Base-by-base conservation (phyloP, 208 protist species). In the Leishmania turanica region DNA sequence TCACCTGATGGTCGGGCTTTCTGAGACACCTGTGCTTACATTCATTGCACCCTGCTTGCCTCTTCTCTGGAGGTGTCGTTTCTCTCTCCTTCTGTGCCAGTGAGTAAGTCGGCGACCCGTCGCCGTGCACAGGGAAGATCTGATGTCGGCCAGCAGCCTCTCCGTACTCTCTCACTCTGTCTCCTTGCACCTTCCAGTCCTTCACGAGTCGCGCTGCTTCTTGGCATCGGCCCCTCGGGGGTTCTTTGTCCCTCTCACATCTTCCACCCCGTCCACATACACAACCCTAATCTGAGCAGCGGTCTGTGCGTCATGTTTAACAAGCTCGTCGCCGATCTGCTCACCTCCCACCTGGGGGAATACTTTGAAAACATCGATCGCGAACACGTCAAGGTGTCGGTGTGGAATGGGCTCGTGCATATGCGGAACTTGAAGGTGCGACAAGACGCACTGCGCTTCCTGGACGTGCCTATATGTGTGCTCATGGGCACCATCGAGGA, bases 321-420 rank as follows among this genome's bases (percentile, higher is more conserved):
- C 73, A 95, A 95, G 68, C 80, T 96, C 70, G 90, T 96, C 1
- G 91, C 93, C 1, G 87, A 90, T 17, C 73, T 96, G 6, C 82
- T 97, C 68, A 93, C 95, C 1, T 89, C 86, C 19, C 91, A 96
- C 84, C 81, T 97, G 40, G 93, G 93, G 37, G 87, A 95, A 66
- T 96, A 97, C 87, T 91, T 97, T 81, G 88, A 93, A 47, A 94
- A 95, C 60, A 92, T 96, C 37, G 91, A 96, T 77, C 90, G 82
- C 31, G 87, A 97, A 60, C 93, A 96, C 58, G 89, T 97, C n/a
- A 93, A 92, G 70, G 91, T 97, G 42, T 96, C 92, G 0, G 70
- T 97, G 31, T 96, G 93, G 93, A 85, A 88, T 80, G 95, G 95
- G 9, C 79, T 94, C 49, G 91, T 97, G 45, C 81, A 86, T n/a